Base-by-base conservation (phyloP, 148 eudicot species). In the Amaranthus cruentus region DNA sequence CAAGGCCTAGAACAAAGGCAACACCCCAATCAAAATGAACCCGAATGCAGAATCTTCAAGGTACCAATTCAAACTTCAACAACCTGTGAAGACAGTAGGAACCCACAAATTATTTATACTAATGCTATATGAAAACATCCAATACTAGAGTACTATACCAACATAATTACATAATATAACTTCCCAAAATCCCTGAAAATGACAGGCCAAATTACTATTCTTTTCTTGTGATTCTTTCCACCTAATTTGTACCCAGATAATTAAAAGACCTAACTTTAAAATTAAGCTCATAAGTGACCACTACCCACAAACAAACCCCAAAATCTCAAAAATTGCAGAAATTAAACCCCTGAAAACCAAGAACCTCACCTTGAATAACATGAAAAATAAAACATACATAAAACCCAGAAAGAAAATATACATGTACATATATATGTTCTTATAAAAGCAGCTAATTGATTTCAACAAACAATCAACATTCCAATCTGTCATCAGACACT, bases 401-500 rank as follows among this genome's bases (percentile, higher is more conserved):
- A 9, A 50, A 42, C 57, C 56, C 52, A 62, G 61, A 62, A n/a
- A 28, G 38, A 28, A 28, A 28, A 28, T 28, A 28, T 28, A 28
- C 38, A 28, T 28, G 38, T 28, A 28, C 38, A 28, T 9, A 7
- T 46, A 10, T 28, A 55, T 4, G 46, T 10, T 74, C 9, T 8
- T 43, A 64, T 13, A 62, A 71, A 78, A 76, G 14, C 81, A 69
- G n/a, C 73, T 59, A 66, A 72, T 72, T 72, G 55, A 28, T 28
- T 28, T 28, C 64, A 72, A 73, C 72, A 66, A 78, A 5, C 12
- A 51, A 55, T 60, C 64, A 60, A 60, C 71, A 56, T 54, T 68
- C 59, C 73, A 47, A 73, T 54, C 81, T 78, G 68, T 73, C 73
- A 73, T 28, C 73, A 53, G 48, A 52, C 67, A 78, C 51, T 72